phyloP scores from a whole-genome alignment of 495 filamentous ascomycete species.

The Cryomyces minteri region DNA sequence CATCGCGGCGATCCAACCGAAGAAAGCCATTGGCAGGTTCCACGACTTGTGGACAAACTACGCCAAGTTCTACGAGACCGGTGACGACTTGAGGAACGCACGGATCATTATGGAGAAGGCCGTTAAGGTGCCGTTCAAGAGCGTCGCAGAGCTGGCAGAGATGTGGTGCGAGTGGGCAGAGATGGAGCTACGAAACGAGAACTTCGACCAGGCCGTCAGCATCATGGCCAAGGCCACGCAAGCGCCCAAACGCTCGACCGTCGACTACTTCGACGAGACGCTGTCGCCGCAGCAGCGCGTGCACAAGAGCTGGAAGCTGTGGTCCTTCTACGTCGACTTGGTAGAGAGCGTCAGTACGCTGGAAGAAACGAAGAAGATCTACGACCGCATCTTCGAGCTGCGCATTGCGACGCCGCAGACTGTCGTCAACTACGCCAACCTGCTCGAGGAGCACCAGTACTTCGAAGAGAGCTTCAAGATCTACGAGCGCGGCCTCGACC shows the following conservation, averaged over 20 bases:
- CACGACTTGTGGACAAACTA: conserved; percentile 95
- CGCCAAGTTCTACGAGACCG: conserved; percentile 90
- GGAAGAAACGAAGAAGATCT: conserved; percentile 85
- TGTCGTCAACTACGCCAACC: conserved; percentile 94
- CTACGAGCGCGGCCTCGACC: conserved; percentile 88
- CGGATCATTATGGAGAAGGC: conserved; percentile 94
- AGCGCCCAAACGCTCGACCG: conserved; percentile 81
- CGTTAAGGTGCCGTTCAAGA: conserved; percentile 92
- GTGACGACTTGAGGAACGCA: conserved; percentile 69
- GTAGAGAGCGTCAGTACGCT: conserved; percentile 85
- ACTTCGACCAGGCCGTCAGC: conserved; percentile 83
- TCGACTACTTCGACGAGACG: conserved; percentile 96
- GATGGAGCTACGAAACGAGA: conserved; percentile 88
- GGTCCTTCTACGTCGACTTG: conserved; percentile 98
- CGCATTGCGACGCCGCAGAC: conserved; percentile 96
- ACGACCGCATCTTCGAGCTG: conserved; percentile 95
- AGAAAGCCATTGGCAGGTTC: conserved; percentile 86
- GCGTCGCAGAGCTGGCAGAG: conserved; percentile 84
- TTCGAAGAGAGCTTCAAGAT: conserved; percentile 97
- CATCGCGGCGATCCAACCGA: conserved; percentile 80
- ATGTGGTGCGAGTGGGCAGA: conserved; percentile 99
- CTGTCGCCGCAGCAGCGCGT: conserved; percentile 89
- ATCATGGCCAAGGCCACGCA: conserved; percentile 97
- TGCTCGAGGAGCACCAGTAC: conserved; percentile 89
- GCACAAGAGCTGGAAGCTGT: conserved; percentile 98